Evolutionary conservation across 116 monocot species (phyloP).

Genomic region (Zostera marina): DNA sequence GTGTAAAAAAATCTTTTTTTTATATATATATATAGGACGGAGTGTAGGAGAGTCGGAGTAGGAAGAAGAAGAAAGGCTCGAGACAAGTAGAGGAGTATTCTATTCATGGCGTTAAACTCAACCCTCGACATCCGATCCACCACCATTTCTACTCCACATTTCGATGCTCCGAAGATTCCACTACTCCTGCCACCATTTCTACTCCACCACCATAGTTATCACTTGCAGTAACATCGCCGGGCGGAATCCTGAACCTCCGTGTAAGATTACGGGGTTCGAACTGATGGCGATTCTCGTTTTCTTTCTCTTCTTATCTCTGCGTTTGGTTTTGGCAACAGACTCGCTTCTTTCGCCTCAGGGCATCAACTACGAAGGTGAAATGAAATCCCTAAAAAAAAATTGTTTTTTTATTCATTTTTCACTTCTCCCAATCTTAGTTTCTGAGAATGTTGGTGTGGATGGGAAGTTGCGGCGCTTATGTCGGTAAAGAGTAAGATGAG

Average conservation of each 20-base stretch:
- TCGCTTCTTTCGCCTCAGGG: slow-evolving; percentile 83
- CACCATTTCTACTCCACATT: background rate
- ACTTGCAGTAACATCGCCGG: background rate
- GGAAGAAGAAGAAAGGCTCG: background rate
- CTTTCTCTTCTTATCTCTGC: background rate
- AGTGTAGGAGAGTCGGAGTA: too few species aligned
- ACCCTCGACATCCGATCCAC: slow-evolving; percentile 2
- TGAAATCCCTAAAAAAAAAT: background rate
- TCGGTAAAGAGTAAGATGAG: slow-evolving; percentile 70
- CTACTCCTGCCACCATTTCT: background rate
- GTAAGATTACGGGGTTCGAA: background rate
- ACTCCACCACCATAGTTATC: background rate
- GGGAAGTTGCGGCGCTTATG: slow-evolving; percentile 78
- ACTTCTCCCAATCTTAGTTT: background rate
- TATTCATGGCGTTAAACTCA: slow-evolving; percentile 11
- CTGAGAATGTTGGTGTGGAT: background rate
- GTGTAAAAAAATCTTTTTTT: too few species aligned
- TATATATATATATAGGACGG: too few species aligned
- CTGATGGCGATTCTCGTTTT: background rate
- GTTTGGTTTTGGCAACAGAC: slow-evolving; percentile 12
- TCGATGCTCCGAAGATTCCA: background rate
- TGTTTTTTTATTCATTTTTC: background rate
- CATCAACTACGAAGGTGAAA: slow-evolving; percentile 75
- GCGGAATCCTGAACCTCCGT: too few species aligned
- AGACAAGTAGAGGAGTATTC: slow-evolving; percentile 40